Percentiles rank a stretch among this genome's conserved stretches.
phyloP scores from a whole-genome alignment of 345 rosid species.

The Eucalyptus paniculata region DNA sequence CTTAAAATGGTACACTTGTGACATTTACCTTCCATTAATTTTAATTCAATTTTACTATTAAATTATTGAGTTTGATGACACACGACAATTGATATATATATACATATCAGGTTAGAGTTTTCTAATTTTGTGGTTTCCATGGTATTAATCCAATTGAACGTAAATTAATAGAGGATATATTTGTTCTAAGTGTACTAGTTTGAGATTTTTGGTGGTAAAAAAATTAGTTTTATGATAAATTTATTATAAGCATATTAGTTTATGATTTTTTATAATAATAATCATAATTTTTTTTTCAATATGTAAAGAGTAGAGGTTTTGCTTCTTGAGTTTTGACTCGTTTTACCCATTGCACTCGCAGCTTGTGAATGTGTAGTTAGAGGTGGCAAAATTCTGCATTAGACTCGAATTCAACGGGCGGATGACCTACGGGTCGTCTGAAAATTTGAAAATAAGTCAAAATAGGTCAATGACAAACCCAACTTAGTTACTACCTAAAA shows the following conservation, averaged over 20 bases:
- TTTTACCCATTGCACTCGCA: rapidly evolving
- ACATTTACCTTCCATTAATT: rapidly evolving
- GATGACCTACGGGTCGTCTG: background rate
- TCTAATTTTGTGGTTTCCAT: rapidly evolving
- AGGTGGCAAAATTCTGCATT: background rate
- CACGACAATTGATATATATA: rapidly evolving
- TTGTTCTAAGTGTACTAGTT: rapidly evolving
- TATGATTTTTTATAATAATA: no score
- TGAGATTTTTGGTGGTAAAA: rapidly evolving
- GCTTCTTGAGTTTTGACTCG: background rate
- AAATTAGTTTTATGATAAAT: no score
- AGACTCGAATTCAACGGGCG: background rate
- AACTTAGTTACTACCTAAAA: background rate
- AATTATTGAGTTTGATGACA: rapidly evolving
- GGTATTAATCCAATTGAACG: rapidly evolving
- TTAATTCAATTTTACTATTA: no score
- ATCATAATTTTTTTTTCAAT: no score
- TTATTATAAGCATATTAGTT: rapidly evolving
- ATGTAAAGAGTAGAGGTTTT: background rate
- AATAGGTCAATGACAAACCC: background rate
- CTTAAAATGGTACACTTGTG: rapidly evolving
- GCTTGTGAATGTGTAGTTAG: background rate
- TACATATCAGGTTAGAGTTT: rapidly evolving
- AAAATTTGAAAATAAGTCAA: background rate
- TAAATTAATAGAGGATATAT: no score